These are phyloP conservation scores for Hysterium pulicare DNA, from an alignment of 2,329 filamentous ascomycete genomes.

Conservation along the genomic window DNA sequence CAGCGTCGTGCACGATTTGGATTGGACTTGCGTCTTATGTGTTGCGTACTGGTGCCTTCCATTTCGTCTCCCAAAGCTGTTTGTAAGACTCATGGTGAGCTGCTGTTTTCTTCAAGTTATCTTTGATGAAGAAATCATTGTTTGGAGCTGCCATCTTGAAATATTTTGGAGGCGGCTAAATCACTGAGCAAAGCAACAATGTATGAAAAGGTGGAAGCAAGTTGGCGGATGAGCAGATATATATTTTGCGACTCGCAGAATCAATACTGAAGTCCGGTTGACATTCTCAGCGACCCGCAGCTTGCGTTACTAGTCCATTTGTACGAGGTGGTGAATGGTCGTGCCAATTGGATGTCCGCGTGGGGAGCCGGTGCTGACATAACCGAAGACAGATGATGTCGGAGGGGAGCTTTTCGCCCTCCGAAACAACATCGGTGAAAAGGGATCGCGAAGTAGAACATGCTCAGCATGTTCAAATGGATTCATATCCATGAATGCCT, in stretches of 20 bases:
- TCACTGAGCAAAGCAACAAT: background rate
- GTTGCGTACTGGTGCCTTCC: constrained; percentile 60
- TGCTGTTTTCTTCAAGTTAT: constrained; percentile 41
- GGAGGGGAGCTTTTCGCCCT: too few species aligned
- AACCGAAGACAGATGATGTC: too few species aligned
- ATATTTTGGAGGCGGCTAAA: background rate
- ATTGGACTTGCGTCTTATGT: constrained; percentile 1
- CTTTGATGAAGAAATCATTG: constrained; percentile 46
- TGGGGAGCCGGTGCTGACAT: background rate
- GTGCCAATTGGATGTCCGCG: background rate
- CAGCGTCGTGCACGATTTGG: too few species aligned
- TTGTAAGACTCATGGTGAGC: constrained; percentile 47
- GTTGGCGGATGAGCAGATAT: background rate
- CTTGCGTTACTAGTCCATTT: background rate
- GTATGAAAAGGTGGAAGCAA: background rate
- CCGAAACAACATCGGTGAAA: too few species aligned
- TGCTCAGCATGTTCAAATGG: too few species aligned
- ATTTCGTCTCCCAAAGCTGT: constrained; percentile 69
- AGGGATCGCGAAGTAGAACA: too few species aligned
- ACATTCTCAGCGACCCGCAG: background rate
- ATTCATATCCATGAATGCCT: too few species aligned
- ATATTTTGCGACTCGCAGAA: background rate
- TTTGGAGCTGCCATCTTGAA: constrained; percentile 39
- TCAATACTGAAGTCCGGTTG: background rate
- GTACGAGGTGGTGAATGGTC: background rate